phyloP scores from a whole-genome alignment of 2,329 filamentous ascomycete genomes.

The Corniculantispora saksenae region DNA sequence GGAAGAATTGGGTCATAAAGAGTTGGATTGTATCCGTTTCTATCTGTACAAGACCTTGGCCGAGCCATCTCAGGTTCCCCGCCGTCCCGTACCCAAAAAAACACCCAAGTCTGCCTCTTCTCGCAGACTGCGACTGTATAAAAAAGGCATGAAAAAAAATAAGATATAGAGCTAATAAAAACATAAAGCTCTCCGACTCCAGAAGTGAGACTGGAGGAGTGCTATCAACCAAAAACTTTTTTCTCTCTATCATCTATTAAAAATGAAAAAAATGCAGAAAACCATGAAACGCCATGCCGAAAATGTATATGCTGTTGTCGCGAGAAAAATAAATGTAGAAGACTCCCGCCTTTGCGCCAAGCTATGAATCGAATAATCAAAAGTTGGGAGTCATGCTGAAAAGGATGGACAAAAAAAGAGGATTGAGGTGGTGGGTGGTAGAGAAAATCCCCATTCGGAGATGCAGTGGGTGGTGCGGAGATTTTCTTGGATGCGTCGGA shows the following conservation, averaged over 20 bases:
- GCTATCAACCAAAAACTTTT: constrained; percentile 15
- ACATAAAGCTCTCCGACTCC: constrained; percentile 17
- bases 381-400: constrained; percentile 17
- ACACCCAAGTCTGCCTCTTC: not conserved
- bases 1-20: not conserved
- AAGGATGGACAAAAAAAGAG: constrained; percentile 8
- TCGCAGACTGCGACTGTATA: not conserved
- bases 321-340: not conserved
- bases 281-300: constrained; percentile 17
- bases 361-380: constrained; percentile 18
- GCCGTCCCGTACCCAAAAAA: constrained; percentile 1
- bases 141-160: not conserved
- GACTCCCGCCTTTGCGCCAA: constrained; percentile 18
- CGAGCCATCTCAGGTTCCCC: constrained; percentile 12
- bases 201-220: constrained; percentile 1
- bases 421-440: not conserved
- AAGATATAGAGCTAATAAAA: not conserved
- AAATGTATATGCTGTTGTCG: constrained; percentile 14
- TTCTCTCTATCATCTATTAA: constrained; percentile 17
- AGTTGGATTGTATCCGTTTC: constrained; percentile 4
- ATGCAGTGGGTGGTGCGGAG: constrained; percentile 2
- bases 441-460: not conserved
- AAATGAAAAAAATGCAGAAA: constrained; percentile 1
- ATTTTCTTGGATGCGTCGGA: not conserved
- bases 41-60: constrained; percentile 7